These are phyloP conservation scores for Thyridium curvatum DNA, from an alignment of 2,329 filamentous ascomycete species.

Conservation along the genomic window DNA sequence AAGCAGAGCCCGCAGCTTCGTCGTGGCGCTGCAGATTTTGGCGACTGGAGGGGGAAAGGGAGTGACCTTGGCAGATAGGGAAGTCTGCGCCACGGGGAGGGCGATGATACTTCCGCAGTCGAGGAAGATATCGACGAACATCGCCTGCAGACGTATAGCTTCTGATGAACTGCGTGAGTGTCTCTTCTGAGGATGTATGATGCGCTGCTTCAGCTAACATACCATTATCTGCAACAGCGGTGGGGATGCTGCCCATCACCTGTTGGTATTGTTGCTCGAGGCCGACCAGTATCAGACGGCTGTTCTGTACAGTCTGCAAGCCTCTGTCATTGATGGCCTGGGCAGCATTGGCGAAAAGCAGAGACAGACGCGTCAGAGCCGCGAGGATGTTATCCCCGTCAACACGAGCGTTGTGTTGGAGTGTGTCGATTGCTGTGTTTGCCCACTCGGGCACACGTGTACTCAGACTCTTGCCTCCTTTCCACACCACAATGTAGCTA, in stretches of 20 bases:
- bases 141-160: constrained; percentile 3
- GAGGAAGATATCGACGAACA: constrained; percentile 7
- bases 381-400: constrained; percentile 35
- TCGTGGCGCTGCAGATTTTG: constrained; percentile 2
- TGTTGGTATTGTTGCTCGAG: constrained; percentile 40
- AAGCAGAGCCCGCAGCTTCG: constrained; percentile 3
- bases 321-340: constrained; percentile 18
- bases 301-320: constrained; percentile 30
- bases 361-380: constrained; percentile 35
- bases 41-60: constrained; percentile 4
- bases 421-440: constrained; percentile 33
- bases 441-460: constrained; percentile 34
- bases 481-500: constrained; percentile 29
- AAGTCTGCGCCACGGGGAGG: constrained; percentile 11
- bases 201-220: too few relatives aligned
- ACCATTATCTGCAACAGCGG: constrained; percentile 1
- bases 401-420: constrained; percentile 27
- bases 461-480: constrained; percentile 7
- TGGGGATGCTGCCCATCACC: constrained; percentile 28
- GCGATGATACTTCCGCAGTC: constrained; percentile 3
- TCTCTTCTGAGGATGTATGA: too few relatives aligned
- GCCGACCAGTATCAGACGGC: constrained; percentile 35
- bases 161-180: neutral
- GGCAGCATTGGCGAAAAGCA: constrained; percentile 28
- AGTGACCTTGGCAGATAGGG: neutral